Conservation (phyloP, 805 yeast genomes). For the Kluyveromyces siamensis region DNA sequence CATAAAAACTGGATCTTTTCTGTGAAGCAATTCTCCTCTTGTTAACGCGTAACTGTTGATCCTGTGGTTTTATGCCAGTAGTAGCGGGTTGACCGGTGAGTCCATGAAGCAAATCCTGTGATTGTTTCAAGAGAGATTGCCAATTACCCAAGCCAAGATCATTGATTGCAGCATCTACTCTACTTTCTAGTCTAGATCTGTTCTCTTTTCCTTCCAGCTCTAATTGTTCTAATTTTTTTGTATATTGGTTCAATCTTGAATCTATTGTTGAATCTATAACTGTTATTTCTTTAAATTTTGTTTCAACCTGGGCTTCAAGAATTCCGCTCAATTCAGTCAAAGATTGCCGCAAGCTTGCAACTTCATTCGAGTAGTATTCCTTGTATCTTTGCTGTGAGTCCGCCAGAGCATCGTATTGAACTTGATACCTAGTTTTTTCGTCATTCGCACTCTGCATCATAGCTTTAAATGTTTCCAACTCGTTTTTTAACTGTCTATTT, state of each 20-base stretch:
- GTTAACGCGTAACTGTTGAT: constrained; percentile 1
- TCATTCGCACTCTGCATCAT: constrained; percentile 8
- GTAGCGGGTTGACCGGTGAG: not conserved
- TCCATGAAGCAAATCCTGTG: not conserved
- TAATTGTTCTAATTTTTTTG: not conserved
- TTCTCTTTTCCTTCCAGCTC: not conserved
- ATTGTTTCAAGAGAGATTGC: not conserved
- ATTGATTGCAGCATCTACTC: not conserved
- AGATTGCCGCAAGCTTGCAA: constrained; percentile 6
- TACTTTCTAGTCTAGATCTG: not conserved
- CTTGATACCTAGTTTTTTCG: constrained; percentile 12
- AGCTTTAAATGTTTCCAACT: not conserved
- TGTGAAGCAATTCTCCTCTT: constrained; percentile 6
- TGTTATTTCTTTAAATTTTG: not conserved
- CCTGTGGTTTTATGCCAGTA: not conserved
- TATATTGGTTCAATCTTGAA: constrained; percentile 1
- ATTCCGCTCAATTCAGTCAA: constrained; percentile 1
- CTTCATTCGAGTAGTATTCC: constrained; percentile 16
- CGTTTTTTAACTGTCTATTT: constrained; percentile 2
- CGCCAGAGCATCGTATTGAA: constrained; percentile 18
- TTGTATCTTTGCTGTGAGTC: constrained; percentile 20
- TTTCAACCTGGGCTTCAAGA: not conserved
- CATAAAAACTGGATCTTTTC: constrained; percentile 22
- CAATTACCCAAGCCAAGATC: not conserved
- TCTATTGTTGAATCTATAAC: constrained; percentile 1